Evolutionary conservation across 1,284 basidiomycete genomes (phyloP), one percentile per base, ranked within the genome.

Genomic region (Leccinum subfulvum): DNA sequence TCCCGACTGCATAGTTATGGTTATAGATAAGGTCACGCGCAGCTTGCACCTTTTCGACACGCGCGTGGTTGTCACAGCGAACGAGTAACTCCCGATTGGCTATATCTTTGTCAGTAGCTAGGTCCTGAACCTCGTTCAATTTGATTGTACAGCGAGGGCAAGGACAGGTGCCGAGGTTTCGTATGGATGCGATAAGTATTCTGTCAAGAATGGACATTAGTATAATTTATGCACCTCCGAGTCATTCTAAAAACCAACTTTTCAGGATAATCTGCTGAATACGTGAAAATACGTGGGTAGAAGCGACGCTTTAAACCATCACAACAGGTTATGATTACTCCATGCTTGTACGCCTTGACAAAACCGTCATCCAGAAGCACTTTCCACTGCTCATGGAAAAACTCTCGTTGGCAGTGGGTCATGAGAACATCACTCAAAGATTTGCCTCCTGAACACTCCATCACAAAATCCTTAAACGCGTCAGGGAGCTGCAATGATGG

Each of bases 111-210:
- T 30, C 52, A 28, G 52, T 53, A 28, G 52, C 52, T 53, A 53
- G 26, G 26, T 28, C 52, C 14, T 26, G 26, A 53, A 53, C 52
- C 7, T 53, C 52, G 10, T n/a, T 53, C 52, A 53, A 30, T 13
- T 5, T 4, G 11, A 39, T 11, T 23, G 67, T 62, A 59, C 77
- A 80, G 2, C 66, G 67, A 3, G 76, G 75, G 61, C 78, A 80
- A 1, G 71, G 75, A 41, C 67, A 76, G 2, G 51, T 53, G 0
- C 73, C 73, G 9, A 68, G 64, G 53, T 72, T 66, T 9, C 67
- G 64, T 30, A 76, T 72, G 4, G 66, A 68, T 6, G 73, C 70
- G 4, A 76, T 60, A 11, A 75, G 60, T 7, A 69, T 65, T 61
- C 75, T 76, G 51, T 30, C 49, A 23, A 57, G 21, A 41, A 8